Base-by-base conservation (phyloP, 202 grass and related monocot genomes). In the Hordeum pubiflorum region DNA sequence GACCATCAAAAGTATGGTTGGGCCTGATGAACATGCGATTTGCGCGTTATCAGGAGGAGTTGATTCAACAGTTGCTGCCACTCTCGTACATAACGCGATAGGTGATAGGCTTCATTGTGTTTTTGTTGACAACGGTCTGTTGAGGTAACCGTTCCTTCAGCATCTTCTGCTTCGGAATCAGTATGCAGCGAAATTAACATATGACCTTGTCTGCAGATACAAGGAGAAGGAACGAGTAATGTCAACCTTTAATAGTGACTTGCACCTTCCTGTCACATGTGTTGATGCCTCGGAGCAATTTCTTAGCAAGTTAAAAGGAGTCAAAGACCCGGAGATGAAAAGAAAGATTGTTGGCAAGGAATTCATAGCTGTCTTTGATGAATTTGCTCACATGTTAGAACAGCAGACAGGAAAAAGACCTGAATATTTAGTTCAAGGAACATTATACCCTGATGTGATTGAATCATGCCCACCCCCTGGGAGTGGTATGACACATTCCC, bases 11-110 rank as follows among this genome's bases (percentile, higher is more conserved):
- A 78, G 40, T 29, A 87, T 64, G 68, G 94, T 97, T 75, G 81
- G 86, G 6, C 48, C 79, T 54, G 86, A 94, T 61, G 88, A 94
- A 46, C 90, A 94, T 82, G 94, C 94, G 31, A 97, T 97, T 29
- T 97, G 94, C 80, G 94, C 88, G 4, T 67, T 97, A 81, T 97
- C 89, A 32, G 91, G 94, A 15, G 94, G 91, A 73, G 94, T 97
- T 29, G 94, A 97, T 89, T 97, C 94, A 23, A 92, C 94, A n/a
- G 91, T 94, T 52, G 94, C 94, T 0, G 91, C 91, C 4, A 97
- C 91, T 40, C 91, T 97, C 26, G 86, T 97, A 79, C 89, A 97
- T 79, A 92, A 89, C 62, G 91, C 86, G 4, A 97, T 94, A 69
- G 94, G 91, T 21, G 86, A 97, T 44, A 90, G 84, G 24, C 88